These are phyloP conservation scores for Arxiozyma bovina DNA, from an alignment of 1,139 yeast genomes.

Conservation along the genomic window DNA sequence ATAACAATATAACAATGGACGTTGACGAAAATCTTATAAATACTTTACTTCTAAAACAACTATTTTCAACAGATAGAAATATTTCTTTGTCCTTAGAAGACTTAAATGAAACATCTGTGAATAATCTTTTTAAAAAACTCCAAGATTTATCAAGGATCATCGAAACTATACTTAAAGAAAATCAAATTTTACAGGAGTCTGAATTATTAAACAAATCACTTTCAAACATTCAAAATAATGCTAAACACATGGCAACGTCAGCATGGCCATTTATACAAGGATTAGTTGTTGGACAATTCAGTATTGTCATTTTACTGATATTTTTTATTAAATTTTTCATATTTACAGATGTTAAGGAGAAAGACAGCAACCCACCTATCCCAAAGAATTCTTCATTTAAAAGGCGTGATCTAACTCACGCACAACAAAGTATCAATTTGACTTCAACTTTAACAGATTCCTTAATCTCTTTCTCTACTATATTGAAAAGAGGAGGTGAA, in stretches of 20 bases:
- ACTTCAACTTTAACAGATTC: constrained; percentile 1
- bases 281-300: constrained; percentile 70
- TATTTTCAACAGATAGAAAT: background rate
- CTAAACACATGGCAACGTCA: constrained; percentile 17
- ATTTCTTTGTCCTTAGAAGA: background rate
- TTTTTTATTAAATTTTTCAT: constrained; percentile 80
- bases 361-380: constrained; percentile 14
- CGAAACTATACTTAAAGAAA: background rate
- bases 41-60: no score
- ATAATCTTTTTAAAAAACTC: background rate
- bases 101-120: background rate
- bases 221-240: background rate
- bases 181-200: background rate
- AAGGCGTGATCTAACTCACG: background rate
- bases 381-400: constrained; percentile 3
- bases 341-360: constrained; percentile 47
- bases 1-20: background rate
- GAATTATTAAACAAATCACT: background rate
- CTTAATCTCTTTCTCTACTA: constrained; percentile 11
- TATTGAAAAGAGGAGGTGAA: constrained; percentile 28
- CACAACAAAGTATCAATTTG: background rate
- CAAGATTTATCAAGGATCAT: background rate
- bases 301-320: constrained; percentile 66
- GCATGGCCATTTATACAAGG: constrained; percentile 71
- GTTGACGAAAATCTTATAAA: background rate